Conservation (phyloP, 495 filamentous ascomycete species). For the Cladorrhinum samala region DNA sequence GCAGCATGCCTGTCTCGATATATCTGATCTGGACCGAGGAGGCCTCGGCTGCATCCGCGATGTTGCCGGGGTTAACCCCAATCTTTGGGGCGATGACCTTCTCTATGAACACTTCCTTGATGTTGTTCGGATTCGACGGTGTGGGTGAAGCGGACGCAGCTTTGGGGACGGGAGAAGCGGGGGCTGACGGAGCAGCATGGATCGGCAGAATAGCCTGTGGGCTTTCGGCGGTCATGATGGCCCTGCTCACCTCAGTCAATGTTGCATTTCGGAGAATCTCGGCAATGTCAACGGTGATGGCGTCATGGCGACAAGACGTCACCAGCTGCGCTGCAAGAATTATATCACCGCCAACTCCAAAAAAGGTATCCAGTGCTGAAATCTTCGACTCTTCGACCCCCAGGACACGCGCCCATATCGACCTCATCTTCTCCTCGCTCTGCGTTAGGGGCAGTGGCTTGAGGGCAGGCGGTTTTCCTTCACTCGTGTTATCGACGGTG, state of each 20-base stretch:
- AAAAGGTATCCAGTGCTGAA: slow-evolving; percentile 36
- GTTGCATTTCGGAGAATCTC: slow-evolving; percentile 32
- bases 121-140: slow-evolving; percentile 10
- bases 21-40: slow-evolving; percentile 38
- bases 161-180: slow-evolving; percentile 1
- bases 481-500: slow-evolving; percentile 25
- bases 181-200: background rate
- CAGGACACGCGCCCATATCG: slow-evolving; percentile 39
- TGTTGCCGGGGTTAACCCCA: slow-evolving; percentile 26
- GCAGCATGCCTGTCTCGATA: slow-evolving; percentile 42
- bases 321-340: slow-evolving; percentile 37
- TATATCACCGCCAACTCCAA: slow-evolving; percentile 39
- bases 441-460: slow-evolving; percentile 39
- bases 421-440: slow-evolving; percentile 38
- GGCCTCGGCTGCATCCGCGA: slow-evolving; percentile 40
- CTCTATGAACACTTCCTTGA: slow-evolving; percentile 26
- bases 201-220: slow-evolving; percentile 6
- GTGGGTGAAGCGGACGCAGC: slow-evolving; percentile 3
- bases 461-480: slow-evolving; percentile 27
- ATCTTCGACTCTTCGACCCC: slow-evolving; percentile 33
- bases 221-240: slow-evolving; percentile 17
- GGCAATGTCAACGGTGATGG: slow-evolving; percentile 31
- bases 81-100: slow-evolving; percentile 32
- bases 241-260: slow-evolving; percentile 36
- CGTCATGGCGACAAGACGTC: slow-evolving; percentile 31